phyloP scores from a whole-genome alignment of 1,139 yeast species.

The Blastobotrys illinoisensis region DNA sequence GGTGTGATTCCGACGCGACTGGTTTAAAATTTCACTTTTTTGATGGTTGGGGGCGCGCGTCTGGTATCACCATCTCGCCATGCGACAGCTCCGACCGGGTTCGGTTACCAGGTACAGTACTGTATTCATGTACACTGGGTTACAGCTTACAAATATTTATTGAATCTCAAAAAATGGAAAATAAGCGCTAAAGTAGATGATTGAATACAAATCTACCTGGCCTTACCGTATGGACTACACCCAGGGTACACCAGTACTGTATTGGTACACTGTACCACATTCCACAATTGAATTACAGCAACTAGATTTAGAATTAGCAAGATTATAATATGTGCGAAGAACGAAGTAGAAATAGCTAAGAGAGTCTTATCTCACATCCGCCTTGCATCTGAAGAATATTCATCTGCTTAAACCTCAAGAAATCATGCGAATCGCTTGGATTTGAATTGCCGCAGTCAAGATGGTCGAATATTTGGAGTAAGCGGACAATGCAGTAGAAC shows the following conservation, averaged over 20 bases:
- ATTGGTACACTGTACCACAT: no score
- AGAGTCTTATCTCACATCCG: background rate
- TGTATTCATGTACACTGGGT: no score
- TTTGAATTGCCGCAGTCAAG: slow-evolving; percentile 6
- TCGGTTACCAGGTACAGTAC: no score
- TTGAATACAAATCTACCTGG: no score
- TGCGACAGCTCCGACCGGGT: background rate
- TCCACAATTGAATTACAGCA: no score
- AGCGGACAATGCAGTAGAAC: slow-evolving; percentile 42
- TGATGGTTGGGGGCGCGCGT: slow-evolving; percentile 2
- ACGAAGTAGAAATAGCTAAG: background rate
- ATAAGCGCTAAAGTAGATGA: no score
- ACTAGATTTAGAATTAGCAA: no score
- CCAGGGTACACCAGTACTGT: no score
- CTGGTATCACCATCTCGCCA: background rate
- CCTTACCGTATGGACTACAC: no score
- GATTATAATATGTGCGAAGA: no score
- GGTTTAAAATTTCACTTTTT: background rate
- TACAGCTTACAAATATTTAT: no score
- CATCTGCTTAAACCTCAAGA: background rate
- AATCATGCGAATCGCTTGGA: background rate
- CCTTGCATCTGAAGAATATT: background rate
- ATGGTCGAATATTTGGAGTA: slow-evolving; percentile 33
- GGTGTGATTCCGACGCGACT: background rate
- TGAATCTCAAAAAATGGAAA: no score